phyloP scores from a whole-genome alignment of 192 early-diverging fungal genomes.

The Kickxella alabastrina region DNA sequence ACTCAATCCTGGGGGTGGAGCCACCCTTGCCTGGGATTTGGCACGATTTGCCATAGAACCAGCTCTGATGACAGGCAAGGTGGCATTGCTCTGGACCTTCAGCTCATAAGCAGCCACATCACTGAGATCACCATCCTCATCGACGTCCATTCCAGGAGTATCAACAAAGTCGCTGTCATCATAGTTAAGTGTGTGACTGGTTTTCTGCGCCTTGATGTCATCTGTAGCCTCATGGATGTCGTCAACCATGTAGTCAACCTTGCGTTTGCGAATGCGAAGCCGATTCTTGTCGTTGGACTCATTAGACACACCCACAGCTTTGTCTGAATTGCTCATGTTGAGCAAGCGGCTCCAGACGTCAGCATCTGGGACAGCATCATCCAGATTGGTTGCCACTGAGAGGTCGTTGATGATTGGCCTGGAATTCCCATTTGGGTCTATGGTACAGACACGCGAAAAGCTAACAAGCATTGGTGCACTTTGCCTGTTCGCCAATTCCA shows the following conservation, averaged over 20 bases:
- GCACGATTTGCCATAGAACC: no score
- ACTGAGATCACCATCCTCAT: conserved; percentile 1
- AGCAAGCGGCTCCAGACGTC: conserved; percentile 24
- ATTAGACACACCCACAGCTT: neutral
- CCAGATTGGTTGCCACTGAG: neutral
- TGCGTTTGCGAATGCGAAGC: conserved; percentile 31
- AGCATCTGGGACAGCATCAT: neutral
- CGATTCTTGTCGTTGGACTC: conserved; percentile 1
- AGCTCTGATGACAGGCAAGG: no score
- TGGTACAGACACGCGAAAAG: conserved; percentile 28
- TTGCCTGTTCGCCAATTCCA: no score
- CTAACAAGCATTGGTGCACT: no score
- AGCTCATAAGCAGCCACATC: no score
- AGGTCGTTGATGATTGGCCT: no score
- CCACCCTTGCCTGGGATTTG: no score
- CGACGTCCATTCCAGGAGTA: neutral
- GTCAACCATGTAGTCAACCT: conserved; percentile 20
- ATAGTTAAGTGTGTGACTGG: neutral
- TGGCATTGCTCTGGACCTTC: no score
- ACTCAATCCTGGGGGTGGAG: no score
- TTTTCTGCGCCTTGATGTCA: neutral
- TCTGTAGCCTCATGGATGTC: neutral
- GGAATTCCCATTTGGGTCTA: conserved; percentile 2
- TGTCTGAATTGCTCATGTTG: neutral
- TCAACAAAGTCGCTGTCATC: conserved; percentile 8